phyloP scores from a whole-genome alignment of 202 grass and related monocot genomes.

The Elaeis oleifera region DNA sequence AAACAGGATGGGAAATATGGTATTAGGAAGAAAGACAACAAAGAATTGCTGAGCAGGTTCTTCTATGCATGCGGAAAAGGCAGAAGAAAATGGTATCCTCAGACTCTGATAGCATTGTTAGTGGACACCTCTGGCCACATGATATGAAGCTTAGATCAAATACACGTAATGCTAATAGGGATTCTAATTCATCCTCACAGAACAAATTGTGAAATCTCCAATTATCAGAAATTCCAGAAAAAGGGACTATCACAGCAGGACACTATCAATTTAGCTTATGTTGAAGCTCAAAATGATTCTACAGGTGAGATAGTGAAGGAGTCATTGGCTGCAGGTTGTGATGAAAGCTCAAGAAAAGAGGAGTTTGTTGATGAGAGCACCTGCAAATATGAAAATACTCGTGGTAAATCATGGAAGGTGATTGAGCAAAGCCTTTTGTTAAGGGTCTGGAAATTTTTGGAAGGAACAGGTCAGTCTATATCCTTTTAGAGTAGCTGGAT shows the following conservation, averaged over 20 bases:
- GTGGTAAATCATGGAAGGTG: conserved; percentile 52
- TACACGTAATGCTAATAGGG: conserved; percentile 48
- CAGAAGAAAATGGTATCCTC: conserved; percentile 47
- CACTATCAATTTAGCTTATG: conserved; percentile 28
- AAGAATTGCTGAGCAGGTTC: conserved; percentile 70
- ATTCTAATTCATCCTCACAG: conserved; percentile 38
- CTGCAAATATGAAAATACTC: conserved; percentile 39
- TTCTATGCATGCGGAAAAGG: conserved; percentile 72
- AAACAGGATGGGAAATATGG: conserved; percentile 53
- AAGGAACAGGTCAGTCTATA: conserved; percentile 54
- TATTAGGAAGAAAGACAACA: conserved; percentile 62
- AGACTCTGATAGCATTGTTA: conserved; percentile 55
- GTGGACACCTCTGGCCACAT: conserved; percentile 42
- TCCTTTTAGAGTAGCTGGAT: not conserved
- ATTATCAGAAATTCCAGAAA: conserved; percentile 49
- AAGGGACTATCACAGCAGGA: conserved; percentile 33
- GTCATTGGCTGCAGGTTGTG: conserved; percentile 40
- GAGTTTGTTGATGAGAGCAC: conserved; percentile 67
- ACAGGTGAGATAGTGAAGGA: conserved; percentile 35
- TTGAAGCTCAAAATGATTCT: conserved; percentile 48
- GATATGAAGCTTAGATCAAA: conserved; percentile 75
- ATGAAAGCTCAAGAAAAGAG: conserved; percentile 58
- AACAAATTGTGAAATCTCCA: conserved; percentile 31
- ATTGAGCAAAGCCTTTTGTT: conserved; percentile 81
- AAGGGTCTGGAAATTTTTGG: conserved; percentile 94